Conservation (phyloP, 116 monocot genomes). For the Papilionanthe hybrid region DNA sequence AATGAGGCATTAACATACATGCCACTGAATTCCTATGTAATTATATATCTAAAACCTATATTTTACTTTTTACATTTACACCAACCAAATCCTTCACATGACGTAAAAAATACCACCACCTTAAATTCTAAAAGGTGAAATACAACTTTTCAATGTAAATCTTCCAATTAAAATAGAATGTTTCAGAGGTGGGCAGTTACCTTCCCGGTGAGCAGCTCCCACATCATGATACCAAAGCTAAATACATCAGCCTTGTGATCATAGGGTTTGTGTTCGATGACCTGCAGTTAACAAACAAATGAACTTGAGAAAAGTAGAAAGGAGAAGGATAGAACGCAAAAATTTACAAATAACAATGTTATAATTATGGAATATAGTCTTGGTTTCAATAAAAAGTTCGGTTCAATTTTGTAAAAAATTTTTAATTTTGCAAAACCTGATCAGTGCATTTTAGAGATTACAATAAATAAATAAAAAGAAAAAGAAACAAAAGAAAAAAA, state of each 20-base stretch:
- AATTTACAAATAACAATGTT: background rate
- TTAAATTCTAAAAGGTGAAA: too few relatives aligned
- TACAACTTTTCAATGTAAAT: too few relatives aligned
- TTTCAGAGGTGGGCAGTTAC: constrained; percentile 13
- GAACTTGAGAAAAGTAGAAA: background rate
- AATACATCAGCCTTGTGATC: constrained; percentile 62
- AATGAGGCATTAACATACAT: too few relatives aligned
- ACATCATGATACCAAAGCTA: constrained; percentile 41
- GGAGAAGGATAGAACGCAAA: background rate
- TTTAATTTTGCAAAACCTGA: background rate
- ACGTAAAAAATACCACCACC: too few relatives aligned
- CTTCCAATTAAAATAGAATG: background rate
- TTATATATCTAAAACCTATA: too few relatives aligned
- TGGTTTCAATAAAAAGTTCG: too few relatives aligned
- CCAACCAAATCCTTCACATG: too few relatives aligned
- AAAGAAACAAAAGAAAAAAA: too few relatives aligned
- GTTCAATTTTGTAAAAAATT: background rate
- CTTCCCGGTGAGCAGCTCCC: constrained; percentile 47
- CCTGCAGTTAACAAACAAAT: constrained; percentile 15
- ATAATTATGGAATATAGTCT: background rate
- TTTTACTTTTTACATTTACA: too few relatives aligned
- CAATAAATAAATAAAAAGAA: too few relatives aligned
- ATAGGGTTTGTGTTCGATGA: constrained; percentile 47
- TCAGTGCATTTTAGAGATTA: background rate
- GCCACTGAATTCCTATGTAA: too few relatives aligned